Evolutionary conservation across 2,329 filamentous ascomycete species (phyloP).

Genomic region (Zymoseptoria tritici): DNA sequence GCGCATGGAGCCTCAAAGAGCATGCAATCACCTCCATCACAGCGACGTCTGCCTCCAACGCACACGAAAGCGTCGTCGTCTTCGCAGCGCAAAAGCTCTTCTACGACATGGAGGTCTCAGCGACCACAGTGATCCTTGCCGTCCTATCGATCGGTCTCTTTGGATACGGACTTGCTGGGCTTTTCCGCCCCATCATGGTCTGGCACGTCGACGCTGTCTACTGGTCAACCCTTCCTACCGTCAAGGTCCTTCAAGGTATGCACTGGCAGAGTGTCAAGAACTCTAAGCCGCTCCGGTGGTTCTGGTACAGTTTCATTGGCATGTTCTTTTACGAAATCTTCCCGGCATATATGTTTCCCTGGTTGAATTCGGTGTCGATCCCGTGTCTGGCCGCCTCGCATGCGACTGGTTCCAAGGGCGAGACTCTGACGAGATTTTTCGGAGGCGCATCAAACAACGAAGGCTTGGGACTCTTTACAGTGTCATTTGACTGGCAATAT

Average conservation of each 20-base stretch:
- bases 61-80: constrained; percentile 30
- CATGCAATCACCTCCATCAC: constrained; percentile 33
- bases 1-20: constrained; percentile 50
- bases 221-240: constrained; percentile 47
- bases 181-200: constrained; percentile 48
- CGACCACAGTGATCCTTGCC: constrained; percentile 42
- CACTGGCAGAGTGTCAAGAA: constrained; percentile 47
- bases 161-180: constrained; percentile 48
- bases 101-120: constrained; percentile 42
- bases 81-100: constrained; percentile 41
- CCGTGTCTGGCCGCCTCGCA: constrained; percentile 49
- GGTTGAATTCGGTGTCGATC: constrained; percentile 49
- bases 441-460: constrained; percentile 48
- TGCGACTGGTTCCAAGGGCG: constrained; percentile 40
- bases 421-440: constrained; percentile 43
- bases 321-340: constrained; percentile 49
- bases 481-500: constrained; percentile 50
- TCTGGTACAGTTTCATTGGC: constrained; percentile 41
- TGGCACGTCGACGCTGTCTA: constrained; percentile 52
- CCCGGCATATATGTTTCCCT: constrained; percentile 49
- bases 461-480: constrained; percentile 43
- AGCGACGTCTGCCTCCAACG: constrained; percentile 32
- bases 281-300: constrained; percentile 45
- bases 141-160: constrained; percentile 50
- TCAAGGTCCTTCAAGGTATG: constrained; percentile 48